A percentile compares a stretch with the other conserved stretches of the same genome.
Conservation (phyloP, 2,329 filamentous ascomycete genomes). For the Pseudopyrenochaeta lycopersici region DNA sequence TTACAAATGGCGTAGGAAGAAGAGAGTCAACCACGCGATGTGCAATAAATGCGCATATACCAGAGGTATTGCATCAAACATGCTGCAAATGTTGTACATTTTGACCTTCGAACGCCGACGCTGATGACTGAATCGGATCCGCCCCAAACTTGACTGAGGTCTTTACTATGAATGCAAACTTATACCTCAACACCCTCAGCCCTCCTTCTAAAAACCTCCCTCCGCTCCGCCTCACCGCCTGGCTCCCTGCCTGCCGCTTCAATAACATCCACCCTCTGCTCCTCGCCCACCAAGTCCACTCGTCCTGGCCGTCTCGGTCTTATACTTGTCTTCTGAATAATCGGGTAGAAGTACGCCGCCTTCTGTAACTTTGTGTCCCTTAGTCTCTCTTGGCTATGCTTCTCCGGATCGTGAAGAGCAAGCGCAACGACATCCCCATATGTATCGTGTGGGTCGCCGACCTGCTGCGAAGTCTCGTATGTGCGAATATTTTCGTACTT, state of each 20-base stretch:
- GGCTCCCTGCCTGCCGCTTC: conserved; percentile 62
- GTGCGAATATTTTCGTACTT: conserved; percentile 66
- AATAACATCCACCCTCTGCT: conserved; percentile 61
- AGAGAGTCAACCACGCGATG: too few relatives aligned
- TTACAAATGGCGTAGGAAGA: too few relatives aligned
- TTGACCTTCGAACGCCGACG: conserved; percentile 66
- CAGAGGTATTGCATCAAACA: too few relatives aligned
- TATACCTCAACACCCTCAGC: conserved; percentile 50
- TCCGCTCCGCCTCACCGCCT: conserved; percentile 58
- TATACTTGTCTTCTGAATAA: conserved; percentile 65
- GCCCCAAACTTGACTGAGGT: too few relatives aligned
- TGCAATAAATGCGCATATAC: too few relatives aligned
- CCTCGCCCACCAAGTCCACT: conserved; percentile 52
- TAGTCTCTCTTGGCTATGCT: conserved; percentile 47
- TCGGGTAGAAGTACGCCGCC: conserved; percentile 70
- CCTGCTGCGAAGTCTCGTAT: conserved; percentile 68
- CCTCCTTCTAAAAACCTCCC: conserved; percentile 54
- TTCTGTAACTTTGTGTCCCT: conserved; percentile 51
- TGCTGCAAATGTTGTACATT: background rate
- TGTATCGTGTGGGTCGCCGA: conserved; percentile 59
- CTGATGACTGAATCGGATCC: conserved; percentile 23
- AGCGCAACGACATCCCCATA: conserved; percentile 66
- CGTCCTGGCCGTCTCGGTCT: conserved; percentile 54
- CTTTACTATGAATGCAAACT: too few relatives aligned
- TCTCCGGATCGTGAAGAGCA: conserved; percentile 64